phyloP scores from a whole-genome alignment of 139 green algal species.

The Chlamydomonas sphaeroides region DNA sequence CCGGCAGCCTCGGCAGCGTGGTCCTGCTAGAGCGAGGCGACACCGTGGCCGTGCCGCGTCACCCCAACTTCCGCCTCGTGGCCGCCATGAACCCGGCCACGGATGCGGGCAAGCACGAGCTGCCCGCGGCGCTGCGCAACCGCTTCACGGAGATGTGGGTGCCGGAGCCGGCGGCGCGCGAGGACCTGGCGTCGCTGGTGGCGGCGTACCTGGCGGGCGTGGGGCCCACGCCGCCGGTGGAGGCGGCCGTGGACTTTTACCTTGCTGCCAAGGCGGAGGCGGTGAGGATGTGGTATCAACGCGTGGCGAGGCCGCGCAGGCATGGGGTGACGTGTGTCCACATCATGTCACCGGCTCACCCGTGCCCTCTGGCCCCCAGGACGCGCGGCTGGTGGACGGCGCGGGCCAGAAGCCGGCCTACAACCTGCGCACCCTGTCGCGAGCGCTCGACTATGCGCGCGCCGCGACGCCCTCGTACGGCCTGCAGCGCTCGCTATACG shows the following conservation, averaged over 20 bases:
- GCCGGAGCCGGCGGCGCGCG: constrained; percentile 75
- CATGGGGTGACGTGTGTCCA: too few species aligned
- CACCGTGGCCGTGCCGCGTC: constrained; percentile 70
- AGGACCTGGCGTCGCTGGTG: constrained; percentile 89
- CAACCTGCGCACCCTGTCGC: constrained; percentile 93
- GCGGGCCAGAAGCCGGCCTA: constrained; percentile 90
- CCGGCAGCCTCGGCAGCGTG: constrained; percentile 55
- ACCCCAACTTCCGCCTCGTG: constrained; percentile 94
- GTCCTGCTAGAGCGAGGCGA: constrained; percentile 90
- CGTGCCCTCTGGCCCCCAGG: constrained; percentile 64
- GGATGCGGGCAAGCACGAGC: constrained; percentile 94
- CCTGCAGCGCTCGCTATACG: constrained; percentile 87
- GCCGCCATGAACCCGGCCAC: constrained; percentile 99
- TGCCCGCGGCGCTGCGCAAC: constrained; percentile 85
- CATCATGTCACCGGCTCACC: not conserved
- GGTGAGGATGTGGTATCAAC: constrained; percentile 42
- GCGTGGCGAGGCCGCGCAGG: too few species aligned
- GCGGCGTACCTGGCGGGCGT: constrained; percentile 74
- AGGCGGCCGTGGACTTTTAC: constrained; percentile 95
- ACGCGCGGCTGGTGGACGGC: constrained; percentile 80
- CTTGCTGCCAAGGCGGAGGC: constrained; percentile 80
- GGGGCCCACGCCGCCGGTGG: constrained; percentile 66
- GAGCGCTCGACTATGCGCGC: constrained; percentile 90
- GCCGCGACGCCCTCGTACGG: constrained; percentile 81
- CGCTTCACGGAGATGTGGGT: constrained; percentile 96